These are phyloP conservation scores for Emmonsiellopsis sp. DNA, from an alignment of 2,329 filamentous ascomycete species.

Conservation along the genomic window DNA sequence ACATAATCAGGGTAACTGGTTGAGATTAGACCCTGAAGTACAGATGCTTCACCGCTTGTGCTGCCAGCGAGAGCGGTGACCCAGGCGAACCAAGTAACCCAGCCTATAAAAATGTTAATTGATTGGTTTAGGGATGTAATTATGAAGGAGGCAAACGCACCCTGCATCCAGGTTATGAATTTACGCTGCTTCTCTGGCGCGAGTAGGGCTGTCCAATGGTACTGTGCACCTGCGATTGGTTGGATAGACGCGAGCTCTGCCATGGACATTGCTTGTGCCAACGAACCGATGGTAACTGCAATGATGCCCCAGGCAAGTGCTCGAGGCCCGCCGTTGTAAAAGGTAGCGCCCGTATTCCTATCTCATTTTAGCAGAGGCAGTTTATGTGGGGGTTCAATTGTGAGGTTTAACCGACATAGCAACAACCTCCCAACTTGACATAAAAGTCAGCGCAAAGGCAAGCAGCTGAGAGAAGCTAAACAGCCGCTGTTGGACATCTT, in stretches of 20 bases:
- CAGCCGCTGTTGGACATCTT: constrained; percentile 11
- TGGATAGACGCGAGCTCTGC: constrained; percentile 34
- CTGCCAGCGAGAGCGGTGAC: constrained; percentile 25
- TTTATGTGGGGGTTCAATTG: neutral
- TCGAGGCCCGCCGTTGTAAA: constrained; percentile 26
- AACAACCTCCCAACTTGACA: constrained; percentile 20
- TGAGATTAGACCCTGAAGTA: constrained; percentile 26
- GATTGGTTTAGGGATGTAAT: neutral
- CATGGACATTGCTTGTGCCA: constrained; percentile 25
- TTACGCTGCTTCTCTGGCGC: constrained; percentile 19
- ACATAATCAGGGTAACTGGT: constrained; percentile 25
- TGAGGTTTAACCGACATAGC: constrained; percentile 10
- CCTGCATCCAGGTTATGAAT: constrained; percentile 27
- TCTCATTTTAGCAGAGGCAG: neutral
- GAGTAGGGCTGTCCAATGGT: constrained; percentile 33
- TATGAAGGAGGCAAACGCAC: constrained; percentile 1
- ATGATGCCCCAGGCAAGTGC: constrained; percentile 24
- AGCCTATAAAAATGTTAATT: constrained; percentile 17
- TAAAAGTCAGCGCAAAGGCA: constrained; percentile 19
- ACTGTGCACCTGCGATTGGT: constrained; percentile 34
- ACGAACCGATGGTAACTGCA: constrained; percentile 20
- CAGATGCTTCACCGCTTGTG: constrained; percentile 25
- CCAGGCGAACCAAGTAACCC: constrained; percentile 37
- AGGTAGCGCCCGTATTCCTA: constrained; percentile 26
- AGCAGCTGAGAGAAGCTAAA: constrained; percentile 20